Evolutionary conservation across 2,329 filamentous ascomycete genomes (phyloP).

Genomic region (Colletotrichum sp.): DNA sequence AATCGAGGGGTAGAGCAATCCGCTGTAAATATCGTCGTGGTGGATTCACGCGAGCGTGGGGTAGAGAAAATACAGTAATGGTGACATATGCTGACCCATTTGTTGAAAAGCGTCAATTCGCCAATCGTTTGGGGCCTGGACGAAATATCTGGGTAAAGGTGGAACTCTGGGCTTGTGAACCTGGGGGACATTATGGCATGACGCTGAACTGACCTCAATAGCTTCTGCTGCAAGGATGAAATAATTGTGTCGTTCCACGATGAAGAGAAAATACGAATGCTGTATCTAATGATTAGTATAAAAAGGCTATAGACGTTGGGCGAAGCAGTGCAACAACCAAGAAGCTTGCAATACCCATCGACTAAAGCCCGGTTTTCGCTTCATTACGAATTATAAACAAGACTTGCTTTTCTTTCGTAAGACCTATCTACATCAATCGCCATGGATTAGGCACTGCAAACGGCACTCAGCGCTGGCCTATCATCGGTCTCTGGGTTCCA

Average conservation of each 20-base stretch:
- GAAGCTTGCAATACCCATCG: not conserved
- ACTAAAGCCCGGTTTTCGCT: not conserved
- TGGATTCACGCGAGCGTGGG: not conserved
- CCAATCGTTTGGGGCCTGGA: not conserved
- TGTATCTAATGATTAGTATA: not conserved
- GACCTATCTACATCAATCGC: not conserved
- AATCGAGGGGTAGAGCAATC: not conserved
- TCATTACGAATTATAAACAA: not conserved
- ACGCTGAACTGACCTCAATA: not conserved
- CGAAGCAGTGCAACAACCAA: not conserved
- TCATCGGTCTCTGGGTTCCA: not conserved
- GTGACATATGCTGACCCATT: not conserved
- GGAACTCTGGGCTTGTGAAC: not conserved
- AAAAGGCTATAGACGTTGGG: accelerated
- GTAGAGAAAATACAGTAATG: not conserved
- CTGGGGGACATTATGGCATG: not conserved
- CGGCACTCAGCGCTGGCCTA: not conserved
- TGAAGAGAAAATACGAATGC: accelerated
- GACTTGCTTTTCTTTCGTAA: not conserved
- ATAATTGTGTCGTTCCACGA: not conserved
- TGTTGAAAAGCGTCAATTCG: not conserved
- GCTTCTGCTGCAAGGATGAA: not conserved
- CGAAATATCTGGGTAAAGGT: not conserved
- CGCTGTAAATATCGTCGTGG: not conserved
- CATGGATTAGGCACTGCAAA: not conserved